Evolutionary conservation across 2,329 filamentous ascomycete species (phyloP).

Genomic region (Triangularia setosa): DNA sequence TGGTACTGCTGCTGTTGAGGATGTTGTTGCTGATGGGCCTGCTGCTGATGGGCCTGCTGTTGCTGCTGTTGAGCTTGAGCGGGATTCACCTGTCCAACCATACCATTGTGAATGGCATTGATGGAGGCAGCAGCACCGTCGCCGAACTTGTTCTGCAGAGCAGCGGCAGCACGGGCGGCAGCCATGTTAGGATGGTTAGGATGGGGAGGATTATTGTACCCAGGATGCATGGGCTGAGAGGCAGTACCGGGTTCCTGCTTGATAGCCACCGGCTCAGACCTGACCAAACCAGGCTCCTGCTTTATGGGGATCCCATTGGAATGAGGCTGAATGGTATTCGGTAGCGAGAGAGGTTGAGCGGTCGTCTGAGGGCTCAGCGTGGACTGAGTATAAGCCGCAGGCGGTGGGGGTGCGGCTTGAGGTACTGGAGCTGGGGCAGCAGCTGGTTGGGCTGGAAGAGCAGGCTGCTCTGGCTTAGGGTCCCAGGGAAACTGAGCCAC

Average conservation of each 20-base stretch:
- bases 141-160: conserved; percentile 59
- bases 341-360: conserved; percentile 28
- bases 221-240: conserved; percentile 38
- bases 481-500: conserved; percentile 96
- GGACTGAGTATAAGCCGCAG: conserved; percentile 32
- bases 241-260: conserved; percentile 47
- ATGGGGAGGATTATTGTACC: conserved; percentile 32
- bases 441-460: conserved; percentile 38
- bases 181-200: conserved; percentile 19
- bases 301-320: conserved; percentile 30
- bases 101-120: conserved; percentile 50
- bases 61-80: conserved; percentile 1
- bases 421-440: conserved; percentile 25
- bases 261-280: conserved; percentile 41
- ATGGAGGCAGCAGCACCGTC: conserved; percentile 63
- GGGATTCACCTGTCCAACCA: background rate
- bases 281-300: conserved; percentile 31
- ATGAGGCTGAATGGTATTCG: conserved; percentile 29
- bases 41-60: conserved; percentile 5
- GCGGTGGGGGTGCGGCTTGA: conserved; percentile 23
- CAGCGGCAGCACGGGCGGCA: conserved; percentile 52
- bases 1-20: background rate
- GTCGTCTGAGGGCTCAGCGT: conserved; percentile 34
- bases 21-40: background rate
- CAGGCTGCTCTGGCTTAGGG: conserved; percentile 65